These are phyloP conservation scores for Luffa aegyptiaca DNA, from an alignment of 306 rosid genomes.

Conservation along the genomic window DNA sequence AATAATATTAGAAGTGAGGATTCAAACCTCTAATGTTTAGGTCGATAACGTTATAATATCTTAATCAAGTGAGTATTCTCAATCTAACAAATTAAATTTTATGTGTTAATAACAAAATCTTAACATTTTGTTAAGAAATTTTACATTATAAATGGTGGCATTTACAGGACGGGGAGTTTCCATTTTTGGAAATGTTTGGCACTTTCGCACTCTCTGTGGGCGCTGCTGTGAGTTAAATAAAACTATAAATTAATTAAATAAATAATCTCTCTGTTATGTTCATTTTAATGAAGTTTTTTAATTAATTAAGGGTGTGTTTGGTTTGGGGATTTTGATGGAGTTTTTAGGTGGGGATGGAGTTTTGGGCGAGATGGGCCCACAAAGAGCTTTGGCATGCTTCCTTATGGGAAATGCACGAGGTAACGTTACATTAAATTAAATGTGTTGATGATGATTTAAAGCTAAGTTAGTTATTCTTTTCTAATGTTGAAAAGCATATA, in stretches of 20 bases:
- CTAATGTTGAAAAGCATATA: neutral
- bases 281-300: too few species aligned
- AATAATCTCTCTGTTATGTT: too few species aligned
- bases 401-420: constrained; percentile 44
- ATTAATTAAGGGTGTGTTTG: neutral
- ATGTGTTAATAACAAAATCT: too few species aligned
- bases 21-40: too few species aligned
- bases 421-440: neutral
- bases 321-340: neutral
- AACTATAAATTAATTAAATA: neutral
- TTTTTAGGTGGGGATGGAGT: constrained; percentile 43
- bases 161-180: constrained; percentile 54
- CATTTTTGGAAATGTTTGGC: constrained; percentile 64
- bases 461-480: neutral
- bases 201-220: constrained; percentile 69
- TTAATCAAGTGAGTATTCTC: too few species aligned
- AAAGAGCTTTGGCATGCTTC: constrained; percentile 46
- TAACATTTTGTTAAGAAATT: too few species aligned
- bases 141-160: neutral
- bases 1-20: too few species aligned
- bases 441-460: neutral
- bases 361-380: constrained; percentile 55
- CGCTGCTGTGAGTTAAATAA: constrained; percentile 35
- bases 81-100: too few species aligned
- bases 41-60: too few species aligned